Evolutionary conservation across 2,329 filamentous ascomycete species (phyloP).

Genomic region (Alternaria ventricosa): DNA sequence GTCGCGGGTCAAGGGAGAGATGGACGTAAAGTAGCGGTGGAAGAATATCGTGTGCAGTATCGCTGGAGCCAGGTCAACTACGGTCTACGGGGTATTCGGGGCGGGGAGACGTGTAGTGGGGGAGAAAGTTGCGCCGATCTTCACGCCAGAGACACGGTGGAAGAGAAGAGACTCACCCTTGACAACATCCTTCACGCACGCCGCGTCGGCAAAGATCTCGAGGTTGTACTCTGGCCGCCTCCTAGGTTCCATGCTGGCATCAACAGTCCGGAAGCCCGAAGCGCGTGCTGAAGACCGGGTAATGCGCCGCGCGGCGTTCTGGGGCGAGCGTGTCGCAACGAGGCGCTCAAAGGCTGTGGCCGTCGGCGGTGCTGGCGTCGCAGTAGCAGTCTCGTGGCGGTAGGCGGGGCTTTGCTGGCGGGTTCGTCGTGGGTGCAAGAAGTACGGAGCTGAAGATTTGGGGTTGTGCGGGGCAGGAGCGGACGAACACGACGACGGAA

Average conservation of each 20-base stretch:
- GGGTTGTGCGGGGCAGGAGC: conserved; percentile 19
- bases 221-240: conserved; percentile 86
- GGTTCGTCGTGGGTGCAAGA: conserved; percentile 7
- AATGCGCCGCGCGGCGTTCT: conserved; percentile 20
- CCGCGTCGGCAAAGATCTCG: conserved; percentile 90
- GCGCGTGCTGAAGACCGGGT: conserved; percentile 15
- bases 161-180: conserved; percentile 68
- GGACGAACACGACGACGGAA: conserved; percentile 18
- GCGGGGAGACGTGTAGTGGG: conserved; percentile 14
- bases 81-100: conserved; percentile 7
- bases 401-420: background rate
- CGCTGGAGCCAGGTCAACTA: conserved; percentile 58
- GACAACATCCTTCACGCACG: conserved; percentile 88
- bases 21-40: conserved; percentile 92
- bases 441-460: conserved; percentile 17
- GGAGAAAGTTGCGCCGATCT: conserved; percentile 7
- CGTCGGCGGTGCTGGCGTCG: background rate
- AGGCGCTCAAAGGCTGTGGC: conserved; percentile 1
- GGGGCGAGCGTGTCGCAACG: conserved; percentile 14
- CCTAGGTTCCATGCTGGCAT: conserved; percentile 65
- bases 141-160: conserved; percentile 3
- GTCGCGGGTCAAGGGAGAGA: conserved; percentile 82
- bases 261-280: conserved; percentile 19
- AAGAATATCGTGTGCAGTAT: conserved; percentile 98
- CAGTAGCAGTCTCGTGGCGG: background rate